Percentiles rank a stretch among this genome's conserved stretches.
Conservation (phyloP, 2,329 filamentous ascomycete genomes). For the Pseudocercospora fijiensis region DNA sequence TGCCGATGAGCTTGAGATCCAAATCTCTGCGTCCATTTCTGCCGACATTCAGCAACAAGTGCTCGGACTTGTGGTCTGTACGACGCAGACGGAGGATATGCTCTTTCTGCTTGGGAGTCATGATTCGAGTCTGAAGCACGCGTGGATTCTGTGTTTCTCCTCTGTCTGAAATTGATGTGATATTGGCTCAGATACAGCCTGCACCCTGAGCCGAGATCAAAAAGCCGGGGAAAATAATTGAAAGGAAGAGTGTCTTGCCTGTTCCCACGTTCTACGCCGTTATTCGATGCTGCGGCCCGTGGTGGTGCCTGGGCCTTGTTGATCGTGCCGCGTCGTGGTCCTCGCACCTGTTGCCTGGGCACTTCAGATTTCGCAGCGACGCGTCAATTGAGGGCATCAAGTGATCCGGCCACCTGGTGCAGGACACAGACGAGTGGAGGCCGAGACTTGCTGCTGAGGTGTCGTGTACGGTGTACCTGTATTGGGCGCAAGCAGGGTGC, state of each 20-base stretch:
- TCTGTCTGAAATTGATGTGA: background rate
- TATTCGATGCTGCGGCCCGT: background rate
- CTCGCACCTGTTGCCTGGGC: slow-evolving; percentile 4
- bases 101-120: slow-evolving; percentile 12
- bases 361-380: background rate
- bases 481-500: background rate
- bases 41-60: slow-evolving; percentile 62
- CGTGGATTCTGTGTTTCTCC: background rate
- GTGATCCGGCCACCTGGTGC: background rate
- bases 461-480: background rate
- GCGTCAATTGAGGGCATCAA: slow-evolving; percentile 3
- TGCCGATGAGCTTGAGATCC: slow-evolving; percentile 66
- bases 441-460: background rate
- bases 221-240: background rate
- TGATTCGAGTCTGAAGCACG: background rate
- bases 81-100: slow-evolving; percentile 60
- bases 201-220: background rate
- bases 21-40: slow-evolving; percentile 53
- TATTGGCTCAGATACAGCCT: background rate
- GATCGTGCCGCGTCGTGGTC: background rate
- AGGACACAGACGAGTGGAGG: background rate
- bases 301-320: slow-evolving; percentile 1
- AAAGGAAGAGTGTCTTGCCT: slow-evolving; percentile 7
- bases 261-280: slow-evolving; percentile 7
- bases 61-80: slow-evolving; percentile 39